Evolutionary conservation across 1,139 yeast genomes (phyloP), one percentile per base, ranked within the genome.

Genomic region (Lodderomyces orthopsilosis): DNA sequence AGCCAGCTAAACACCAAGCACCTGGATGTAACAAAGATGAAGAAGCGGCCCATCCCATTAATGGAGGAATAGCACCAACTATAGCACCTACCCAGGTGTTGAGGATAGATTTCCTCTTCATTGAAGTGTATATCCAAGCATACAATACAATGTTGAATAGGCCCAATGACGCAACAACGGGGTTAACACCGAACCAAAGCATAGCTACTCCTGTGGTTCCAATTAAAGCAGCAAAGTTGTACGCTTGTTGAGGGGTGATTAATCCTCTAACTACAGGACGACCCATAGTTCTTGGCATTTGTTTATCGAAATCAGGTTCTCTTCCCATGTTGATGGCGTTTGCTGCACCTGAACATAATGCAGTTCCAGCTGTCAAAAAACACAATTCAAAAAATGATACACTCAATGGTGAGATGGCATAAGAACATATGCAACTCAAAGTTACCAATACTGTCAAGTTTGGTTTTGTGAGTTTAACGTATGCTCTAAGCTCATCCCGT

Each of bases 21-120:
- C 94, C 97, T 0, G 98, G 97, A 50, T 88, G 89, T 4, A 73
- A 55, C 41, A 93, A 67, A 1, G 95, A 80, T 2, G 88, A 81
- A 3, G 96, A 86, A 0, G 97, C 96, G 1, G 96, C 96, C 98
- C 98, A 93, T 2, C 99, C 99, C 99, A 93, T 93, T 42, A 94
- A 74, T 26, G 99, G 99, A 1, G 99, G 98, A 35, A 93, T 86
- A 0, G 98, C 98, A 3, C 99, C 99, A 2, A 94, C 98, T 8
- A 94, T 61, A 1, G 98, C 98, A 18, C 99, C 99, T 1, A 93
- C 94, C 99, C 99, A 93, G 1, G 99, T 93, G 62, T 93, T 93
- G 37, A 86, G 61, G 41, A 93, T 93, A 15, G 89, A 83, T 50
- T 74, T 79, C 44, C 99, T 75, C 59, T 93, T 93, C 59, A 94